Conservation (phyloP, 2,329 filamentous ascomycete species). For the Verticillium tricorpus region DNA sequence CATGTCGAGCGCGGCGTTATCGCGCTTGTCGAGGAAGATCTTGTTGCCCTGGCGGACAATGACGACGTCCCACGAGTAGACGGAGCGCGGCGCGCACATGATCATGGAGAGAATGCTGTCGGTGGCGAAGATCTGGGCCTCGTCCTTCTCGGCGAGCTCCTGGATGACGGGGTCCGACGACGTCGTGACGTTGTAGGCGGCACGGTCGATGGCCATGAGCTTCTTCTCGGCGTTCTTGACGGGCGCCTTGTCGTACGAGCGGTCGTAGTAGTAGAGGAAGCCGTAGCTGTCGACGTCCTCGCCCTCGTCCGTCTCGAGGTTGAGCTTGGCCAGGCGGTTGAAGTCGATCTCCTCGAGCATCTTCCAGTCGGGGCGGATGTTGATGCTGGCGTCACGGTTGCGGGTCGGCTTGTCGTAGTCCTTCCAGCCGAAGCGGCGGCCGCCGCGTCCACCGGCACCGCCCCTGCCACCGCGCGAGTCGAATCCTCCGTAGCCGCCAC, state of each 20-base stretch:
- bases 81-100: slow-evolving; percentile 94
- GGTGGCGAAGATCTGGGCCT: slow-evolving; percentile 94
- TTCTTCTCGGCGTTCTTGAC: slow-evolving; percentile 86
- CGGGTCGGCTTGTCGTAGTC: slow-evolving; percentile 97
- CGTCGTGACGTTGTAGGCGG: slow-evolving; percentile 96
- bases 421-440: slow-evolving; percentile 94
- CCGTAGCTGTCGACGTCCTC: slow-evolving; percentile 95
- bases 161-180: slow-evolving; percentile 95
- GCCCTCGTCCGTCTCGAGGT: slow-evolving; percentile 89
- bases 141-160: slow-evolving; percentile 91
- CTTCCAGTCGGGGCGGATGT: slow-evolving; percentile 93
- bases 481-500: slow-evolving; percentile 62
- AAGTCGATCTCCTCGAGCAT: slow-evolving; percentile 99
- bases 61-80: slow-evolving; percentile 98
- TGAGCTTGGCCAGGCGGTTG: slow-evolving; percentile 89
- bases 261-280: slow-evolving; percentile 98
- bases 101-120: slow-evolving; percentile 98
- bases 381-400: slow-evolving; percentile 92
- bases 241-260: slow-evolving; percentile 86
- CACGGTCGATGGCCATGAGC: slow-evolving; percentile 83
- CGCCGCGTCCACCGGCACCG: slow-evolving; percentile 65
- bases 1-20: slow-evolving; percentile 91
- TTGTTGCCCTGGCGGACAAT: slow-evolving; percentile 91
- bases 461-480: slow-evolving; percentile 72
- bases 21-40: slow-evolving; percentile 98